Conservation (phyloP, 164 flowering plant species). For the Buxus sempervirens region DNA sequence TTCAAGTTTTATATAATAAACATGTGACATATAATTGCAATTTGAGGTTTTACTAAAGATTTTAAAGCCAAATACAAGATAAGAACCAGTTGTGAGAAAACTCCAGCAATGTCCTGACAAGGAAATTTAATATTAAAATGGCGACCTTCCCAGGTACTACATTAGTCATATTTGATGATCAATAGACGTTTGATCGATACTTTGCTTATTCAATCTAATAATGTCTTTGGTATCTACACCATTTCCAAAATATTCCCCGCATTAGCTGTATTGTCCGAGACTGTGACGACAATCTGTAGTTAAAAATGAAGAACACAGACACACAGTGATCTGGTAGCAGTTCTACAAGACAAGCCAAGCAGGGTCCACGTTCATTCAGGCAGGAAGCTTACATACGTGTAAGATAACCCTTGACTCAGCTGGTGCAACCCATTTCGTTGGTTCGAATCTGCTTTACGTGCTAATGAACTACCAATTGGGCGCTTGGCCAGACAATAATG, state of each 20-base stretch:
- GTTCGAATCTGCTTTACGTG: no score
- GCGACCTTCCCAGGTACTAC: slow-evolving; percentile 14
- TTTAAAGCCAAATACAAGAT: not conserved
- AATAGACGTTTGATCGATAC: not conserved
- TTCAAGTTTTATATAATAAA: not conserved
- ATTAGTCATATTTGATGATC: not conserved
- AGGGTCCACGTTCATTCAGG: slow-evolving; percentile 24
- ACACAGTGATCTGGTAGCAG: slow-evolving; percentile 15
- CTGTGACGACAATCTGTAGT: slow-evolving; percentile 21
- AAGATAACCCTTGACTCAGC: not conserved
- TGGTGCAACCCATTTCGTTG: not conserved
- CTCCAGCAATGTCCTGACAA: not conserved
- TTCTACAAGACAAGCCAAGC: slow-evolving; percentile 21
- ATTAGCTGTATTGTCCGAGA: slow-evolving; percentile 31
- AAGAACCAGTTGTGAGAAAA: not conserved
- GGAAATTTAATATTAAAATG: not conserved
- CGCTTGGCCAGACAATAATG: no score
- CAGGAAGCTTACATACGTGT: slow-evolving; percentile 14
- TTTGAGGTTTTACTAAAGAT: not conserved
- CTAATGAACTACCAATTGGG: no score
- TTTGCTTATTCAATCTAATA: not conserved
- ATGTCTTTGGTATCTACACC: not conserved
- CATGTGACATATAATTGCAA: not conserved
- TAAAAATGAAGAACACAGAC: slow-evolving; percentile 5
- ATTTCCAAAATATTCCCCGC: slow-evolving; percentile 19